These are phyloP conservation scores for Albugo candida DNA, from an alignment of 352 stramenopile species.

Conservation along the genomic window DNA sequence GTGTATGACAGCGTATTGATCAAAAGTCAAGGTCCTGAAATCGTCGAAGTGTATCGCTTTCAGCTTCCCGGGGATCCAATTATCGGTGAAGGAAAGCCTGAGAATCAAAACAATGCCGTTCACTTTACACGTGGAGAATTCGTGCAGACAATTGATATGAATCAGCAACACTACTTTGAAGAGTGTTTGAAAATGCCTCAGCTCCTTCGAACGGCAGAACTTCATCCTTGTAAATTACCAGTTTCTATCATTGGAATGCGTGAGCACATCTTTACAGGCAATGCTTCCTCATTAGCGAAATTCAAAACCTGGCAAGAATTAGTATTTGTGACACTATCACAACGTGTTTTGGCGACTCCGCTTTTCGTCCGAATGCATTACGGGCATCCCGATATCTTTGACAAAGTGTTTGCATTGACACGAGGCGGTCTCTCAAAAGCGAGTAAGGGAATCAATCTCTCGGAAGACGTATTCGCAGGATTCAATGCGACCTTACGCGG, in stretches of 20 bases:
- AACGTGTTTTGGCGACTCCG: slow-evolving; percentile 52
- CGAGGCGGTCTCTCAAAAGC: slow-evolving; percentile 58
- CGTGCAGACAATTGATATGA: slow-evolving; percentile 20
- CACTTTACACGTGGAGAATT: slow-evolving; percentile 16
- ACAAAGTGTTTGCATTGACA: slow-evolving; percentile 48
- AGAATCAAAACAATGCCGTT: slow-evolving; percentile 20
- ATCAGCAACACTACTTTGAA: slow-evolving; percentile 19
- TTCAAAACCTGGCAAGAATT: slow-evolving; percentile 69
- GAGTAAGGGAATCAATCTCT: slow-evolving; percentile 66
- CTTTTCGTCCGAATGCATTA: slow-evolving; percentile 67
- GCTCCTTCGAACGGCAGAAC: slow-evolving; percentile 37
- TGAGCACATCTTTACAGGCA: slow-evolving; percentile 69
- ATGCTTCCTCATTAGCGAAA: slow-evolving; percentile 53
- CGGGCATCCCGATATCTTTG: slow-evolving; percentile 63
- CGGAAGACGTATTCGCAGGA: slow-evolving; percentile 61
- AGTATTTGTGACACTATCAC: slow-evolving; percentile 59
- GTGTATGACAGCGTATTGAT: slow-evolving; percentile 46
- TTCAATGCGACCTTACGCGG: slow-evolving; percentile 53
- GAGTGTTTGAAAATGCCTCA: slow-evolving; percentile 20
- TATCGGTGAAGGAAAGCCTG: slow-evolving; percentile 18
- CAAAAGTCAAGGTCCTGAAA: slow-evolving; percentile 43
- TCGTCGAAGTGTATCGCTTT: slow-evolving; percentile 57
- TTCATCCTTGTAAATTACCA: slow-evolving; percentile 43
- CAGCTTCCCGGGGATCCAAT: slow-evolving; percentile 23
- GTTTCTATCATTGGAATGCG: slow-evolving; percentile 70